Percentiles rank a stretch among this genome's conserved stretches.
Evolutionary conservation across 805 yeast genomes (phyloP).

Genomic region (Wickerhamiella kurtzmanii): DNA sequence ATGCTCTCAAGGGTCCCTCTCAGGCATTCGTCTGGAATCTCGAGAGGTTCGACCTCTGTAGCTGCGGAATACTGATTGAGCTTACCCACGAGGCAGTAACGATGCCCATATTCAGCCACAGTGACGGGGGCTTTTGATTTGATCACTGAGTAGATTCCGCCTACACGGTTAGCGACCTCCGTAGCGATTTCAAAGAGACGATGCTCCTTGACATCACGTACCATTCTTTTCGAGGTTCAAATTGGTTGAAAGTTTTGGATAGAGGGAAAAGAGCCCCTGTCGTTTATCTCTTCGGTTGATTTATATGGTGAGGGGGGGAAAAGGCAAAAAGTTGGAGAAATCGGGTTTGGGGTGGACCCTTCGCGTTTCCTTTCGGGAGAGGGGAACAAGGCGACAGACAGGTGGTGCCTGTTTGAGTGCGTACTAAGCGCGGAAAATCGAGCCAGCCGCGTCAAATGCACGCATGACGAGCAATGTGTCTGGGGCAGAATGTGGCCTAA

Average conservation of each 20-base stretch:
- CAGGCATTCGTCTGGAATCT: constrained; percentile 35
- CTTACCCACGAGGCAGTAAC: constrained; percentile 82
- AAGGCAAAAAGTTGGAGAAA: neutral
- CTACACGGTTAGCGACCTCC: constrained; percentile 94
- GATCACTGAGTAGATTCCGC: constrained; percentile 93
- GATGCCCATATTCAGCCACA: constrained; percentile 77
- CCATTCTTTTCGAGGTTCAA: too few species aligned
- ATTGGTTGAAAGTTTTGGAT: too few species aligned
- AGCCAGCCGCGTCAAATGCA: neutral
- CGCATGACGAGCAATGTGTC: too few species aligned
- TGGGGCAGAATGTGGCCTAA: neutral
- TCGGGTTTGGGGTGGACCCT: neutral
- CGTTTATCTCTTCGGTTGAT: too few species aligned
- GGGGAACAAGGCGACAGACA: neutral
- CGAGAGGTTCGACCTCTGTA: constrained; percentile 63
- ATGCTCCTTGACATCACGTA: constrained; percentile 75
- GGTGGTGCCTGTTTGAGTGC: neutral
- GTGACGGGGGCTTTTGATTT: constrained; percentile 96
- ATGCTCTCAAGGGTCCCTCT: constrained; percentile 59
- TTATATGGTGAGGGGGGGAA: too few species aligned
- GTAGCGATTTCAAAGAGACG: constrained; percentile 89
- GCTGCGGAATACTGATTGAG: constrained; percentile 57
- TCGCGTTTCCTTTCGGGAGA: neutral
- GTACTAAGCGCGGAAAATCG: neutral
- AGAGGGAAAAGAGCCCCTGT: too few species aligned